A percentile compares a stretch with the other conserved stretches of the same genome.
phyloP scores from a whole-genome alignment of 306 rosid species.

The Chamaecrista fasciculata region DNA sequence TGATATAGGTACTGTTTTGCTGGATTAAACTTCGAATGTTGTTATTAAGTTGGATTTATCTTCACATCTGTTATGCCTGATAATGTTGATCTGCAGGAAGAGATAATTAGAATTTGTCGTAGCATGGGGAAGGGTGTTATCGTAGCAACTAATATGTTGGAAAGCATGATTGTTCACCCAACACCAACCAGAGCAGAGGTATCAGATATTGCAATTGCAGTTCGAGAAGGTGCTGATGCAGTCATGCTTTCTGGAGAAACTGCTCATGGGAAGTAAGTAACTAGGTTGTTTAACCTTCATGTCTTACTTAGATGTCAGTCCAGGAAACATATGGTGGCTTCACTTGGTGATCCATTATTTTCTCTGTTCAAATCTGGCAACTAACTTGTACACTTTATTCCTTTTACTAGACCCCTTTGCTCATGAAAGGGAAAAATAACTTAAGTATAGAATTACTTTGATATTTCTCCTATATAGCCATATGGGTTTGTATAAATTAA shows the following conservation, averaged over 20 bases:
- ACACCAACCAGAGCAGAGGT: constrained; percentile 99
- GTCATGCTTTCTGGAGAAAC: constrained; percentile 98
- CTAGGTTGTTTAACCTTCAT: not conserved
- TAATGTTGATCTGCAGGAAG: constrained; percentile 56
- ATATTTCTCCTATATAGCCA: not conserved
- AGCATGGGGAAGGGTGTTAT: constrained; percentile 99
- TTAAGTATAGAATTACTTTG: not conserved
- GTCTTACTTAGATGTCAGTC: constrained; percentile 14
- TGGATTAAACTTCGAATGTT: not conserved
- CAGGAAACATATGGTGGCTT: not conserved
- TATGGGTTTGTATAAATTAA: not conserved
- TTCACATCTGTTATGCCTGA: constrained; percentile 20
- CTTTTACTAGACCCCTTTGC: not conserved
- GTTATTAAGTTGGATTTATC: constrained; percentile 16
- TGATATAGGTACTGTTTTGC: not conserved
- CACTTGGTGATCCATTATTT: not conserved
- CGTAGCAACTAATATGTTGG: constrained; percentile 98
- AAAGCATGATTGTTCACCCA: constrained; percentile 99
- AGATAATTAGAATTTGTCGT: constrained; percentile 82
- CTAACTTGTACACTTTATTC: not conserved
- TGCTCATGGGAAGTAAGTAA: constrained; percentile 96
- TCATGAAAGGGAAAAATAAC: not conserved
- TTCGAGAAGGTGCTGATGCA: constrained; percentile 97
- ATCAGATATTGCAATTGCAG: constrained; percentile 97
- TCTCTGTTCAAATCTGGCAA: not conserved